Base-by-base conservation (phyloP, 2,329 filamentous ascomycete species). In the Diplodia corticola region DNA sequence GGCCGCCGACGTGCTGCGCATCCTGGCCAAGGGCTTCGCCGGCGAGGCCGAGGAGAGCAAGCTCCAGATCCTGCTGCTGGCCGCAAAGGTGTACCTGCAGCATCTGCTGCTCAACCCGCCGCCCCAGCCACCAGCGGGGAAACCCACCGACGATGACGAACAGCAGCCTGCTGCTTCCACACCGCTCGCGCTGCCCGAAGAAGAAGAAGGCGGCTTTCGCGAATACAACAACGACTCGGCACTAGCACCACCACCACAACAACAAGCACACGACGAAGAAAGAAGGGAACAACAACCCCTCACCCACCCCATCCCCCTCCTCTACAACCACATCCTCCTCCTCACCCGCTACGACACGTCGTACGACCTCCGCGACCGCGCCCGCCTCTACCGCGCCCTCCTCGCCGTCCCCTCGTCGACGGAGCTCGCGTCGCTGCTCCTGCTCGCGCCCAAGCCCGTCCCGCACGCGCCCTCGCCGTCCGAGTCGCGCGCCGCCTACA, bases 31-130 rank as follows among this genome's bases (percentile, higher is more conserved):
- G 76, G 90, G 89, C 20, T 99, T 98, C 74, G 83, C 88, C 1
- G 88, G 89, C 68, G 95, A 99, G 79, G 88, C 89, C 1, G 93
- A 97, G 74, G 84, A 89, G 30, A 93, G 92, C 13, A 97, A 96
- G 77, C 85, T 93, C 67, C 95, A 99, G 76, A 96, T 98, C 69
- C 85, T 99, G 17, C 83, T 99, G 0, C 84, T 99, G 3, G 95
- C 91, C 6, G 94, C 95, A n/a, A 98, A 98, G 75, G 93, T 98
- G 1, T 98, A 98, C 74, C 84, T 98, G 17, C 92, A 98, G 73
- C 88, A 96, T 74, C 79, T 98, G 46, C 92, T 92, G 73, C 84
- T 86, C 68, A 83, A 86, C 73, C 80, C 70, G 70, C 79, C 74
- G n/a, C 24, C 68, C 69, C 24, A 35, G 4, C 33, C 59, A 44